A percentile compares a stretch with the other conserved stretches of the same genome.
phyloP scores from a whole-genome alignment of 139 green algal species.

The Diplosphaera chodatii region DNA sequence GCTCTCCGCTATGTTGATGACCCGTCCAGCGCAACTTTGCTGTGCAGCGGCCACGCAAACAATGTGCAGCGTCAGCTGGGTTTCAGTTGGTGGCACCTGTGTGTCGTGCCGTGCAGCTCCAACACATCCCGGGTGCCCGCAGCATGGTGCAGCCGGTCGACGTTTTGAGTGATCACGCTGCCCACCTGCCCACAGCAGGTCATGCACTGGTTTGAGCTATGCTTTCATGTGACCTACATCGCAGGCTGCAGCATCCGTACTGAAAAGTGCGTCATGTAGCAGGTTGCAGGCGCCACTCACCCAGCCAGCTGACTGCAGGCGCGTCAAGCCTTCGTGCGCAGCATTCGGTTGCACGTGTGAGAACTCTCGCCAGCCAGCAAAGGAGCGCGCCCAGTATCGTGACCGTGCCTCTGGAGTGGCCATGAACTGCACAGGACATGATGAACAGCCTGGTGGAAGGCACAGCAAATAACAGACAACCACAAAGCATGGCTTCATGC shows the following conservation, averaged over 20 bases:
- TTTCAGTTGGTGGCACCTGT: conserved; percentile 46
- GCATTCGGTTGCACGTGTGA: conserved; percentile 50
- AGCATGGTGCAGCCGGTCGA: conserved; percentile 87
- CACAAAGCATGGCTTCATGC: too few species aligned
- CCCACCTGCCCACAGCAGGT: too few species aligned
- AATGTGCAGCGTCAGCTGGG: neutral
- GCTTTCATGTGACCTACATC: too few species aligned
- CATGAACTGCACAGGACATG: conserved; percentile 92
- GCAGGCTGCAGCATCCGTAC: too few species aligned
- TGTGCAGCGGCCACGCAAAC: too few species aligned
- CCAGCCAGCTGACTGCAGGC: conserved; percentile 58
- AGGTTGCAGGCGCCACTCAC: too few species aligned
- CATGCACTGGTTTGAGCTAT: too few species aligned
- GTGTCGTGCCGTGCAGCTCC: conserved; percentile 92
- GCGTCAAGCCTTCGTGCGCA: conserved; percentile 58
- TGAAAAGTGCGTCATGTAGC: too few species aligned
- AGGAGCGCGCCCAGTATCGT: conserved; percentile 87
- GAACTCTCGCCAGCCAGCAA: conserved; percentile 80
- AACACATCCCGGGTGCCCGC: conserved; percentile 55
- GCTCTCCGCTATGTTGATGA: too few species aligned
- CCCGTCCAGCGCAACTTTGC: too few species aligned
- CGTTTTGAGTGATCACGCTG: conserved; percentile 89
- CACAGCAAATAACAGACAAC: neutral
- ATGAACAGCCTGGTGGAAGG: too few species aligned
- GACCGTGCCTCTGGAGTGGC: conserved; percentile 31